Percentiles rank a stretch among this genome's conserved stretches.
Conservation (phyloP, 2,329 filamentous ascomycete species). For the Talaromyces sp. region DNA sequence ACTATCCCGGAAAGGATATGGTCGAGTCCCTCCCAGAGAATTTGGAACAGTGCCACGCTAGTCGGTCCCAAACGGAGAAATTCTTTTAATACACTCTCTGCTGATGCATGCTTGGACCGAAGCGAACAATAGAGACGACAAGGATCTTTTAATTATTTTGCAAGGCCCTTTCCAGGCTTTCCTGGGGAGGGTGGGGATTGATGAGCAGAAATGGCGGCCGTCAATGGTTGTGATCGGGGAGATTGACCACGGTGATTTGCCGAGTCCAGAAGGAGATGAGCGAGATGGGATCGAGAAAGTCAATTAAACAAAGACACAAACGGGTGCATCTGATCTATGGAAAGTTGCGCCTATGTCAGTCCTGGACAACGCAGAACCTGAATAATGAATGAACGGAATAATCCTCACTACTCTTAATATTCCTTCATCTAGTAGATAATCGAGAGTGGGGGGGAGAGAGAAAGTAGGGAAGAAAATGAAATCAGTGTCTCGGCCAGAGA, state of each 20-base stretch:
- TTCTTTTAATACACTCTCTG: background rate
- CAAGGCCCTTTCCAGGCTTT: conserved; percentile 1
- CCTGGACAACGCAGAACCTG: background rate
- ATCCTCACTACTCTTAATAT: conserved; percentile 9
- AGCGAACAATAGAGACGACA: conserved; percentile 7
- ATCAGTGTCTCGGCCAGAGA: conserved; percentile 14
- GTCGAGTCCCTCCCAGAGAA: conserved; percentile 1
- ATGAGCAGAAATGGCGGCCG: background rate
- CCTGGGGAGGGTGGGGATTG: conserved; percentile 12
- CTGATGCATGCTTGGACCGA: conserved; percentile 7
- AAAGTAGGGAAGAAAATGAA: background rate
- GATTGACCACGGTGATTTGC: conserved; percentile 2
- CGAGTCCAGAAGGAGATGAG: background rate
- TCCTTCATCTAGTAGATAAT: conserved; percentile 9
- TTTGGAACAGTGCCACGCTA: conserved; percentile 1
- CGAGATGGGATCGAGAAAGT: background rate
- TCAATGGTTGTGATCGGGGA: conserved; percentile 5
- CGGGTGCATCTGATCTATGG: background rate
- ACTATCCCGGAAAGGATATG: conserved; percentile 9
- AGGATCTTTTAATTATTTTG: conserved; percentile 13
- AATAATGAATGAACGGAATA: conserved; percentile 13
- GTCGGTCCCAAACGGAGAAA: conserved; percentile 2
- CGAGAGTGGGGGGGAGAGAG: conserved; percentile 7
- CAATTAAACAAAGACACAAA: conserved; percentile 1
- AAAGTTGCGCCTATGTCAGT: background rate